Conservation (phyloP, 208 protist species). For the Leishmania gerbilli region DNA sequence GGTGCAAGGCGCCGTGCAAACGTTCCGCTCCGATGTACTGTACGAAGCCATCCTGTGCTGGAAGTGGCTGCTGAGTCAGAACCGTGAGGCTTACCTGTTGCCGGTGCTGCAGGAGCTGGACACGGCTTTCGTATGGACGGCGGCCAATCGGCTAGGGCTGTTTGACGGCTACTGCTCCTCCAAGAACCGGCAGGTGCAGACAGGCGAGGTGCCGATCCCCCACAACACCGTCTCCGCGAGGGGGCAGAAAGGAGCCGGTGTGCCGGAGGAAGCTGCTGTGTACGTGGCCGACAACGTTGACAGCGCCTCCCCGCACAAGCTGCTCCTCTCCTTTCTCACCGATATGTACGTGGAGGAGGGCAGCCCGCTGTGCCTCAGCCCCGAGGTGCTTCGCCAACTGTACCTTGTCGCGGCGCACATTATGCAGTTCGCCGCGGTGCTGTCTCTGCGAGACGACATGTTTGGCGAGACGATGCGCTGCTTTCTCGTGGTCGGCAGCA, state of each 20-base stretch:
- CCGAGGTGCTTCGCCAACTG: constrained; percentile 59
- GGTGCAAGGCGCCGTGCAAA: constrained; percentile 66
- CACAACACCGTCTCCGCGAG: not conserved
- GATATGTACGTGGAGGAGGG: constrained; percentile 58
- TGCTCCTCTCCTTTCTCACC: constrained; percentile 72
- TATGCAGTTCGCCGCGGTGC: constrained; percentile 44
- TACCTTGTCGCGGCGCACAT: constrained; percentile 55
- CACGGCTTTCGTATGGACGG: constrained; percentile 70
- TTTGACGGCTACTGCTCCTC: constrained; percentile 69
- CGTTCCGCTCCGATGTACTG: constrained; percentile 58
- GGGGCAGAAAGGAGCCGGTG: not conserved
- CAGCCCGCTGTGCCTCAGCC: constrained; percentile 51
- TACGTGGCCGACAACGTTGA: constrained; percentile 37
- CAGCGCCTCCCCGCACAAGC: constrained; percentile 65
- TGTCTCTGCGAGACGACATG: constrained; percentile 78
- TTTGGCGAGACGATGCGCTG: constrained; percentile 82
- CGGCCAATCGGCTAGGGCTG: constrained; percentile 58
- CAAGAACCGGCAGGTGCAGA: constrained; percentile 64
- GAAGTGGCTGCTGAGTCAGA: constrained; percentile 70
- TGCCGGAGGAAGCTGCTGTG: constrained; percentile 7
- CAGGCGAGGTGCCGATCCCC: constrained; percentile 31
- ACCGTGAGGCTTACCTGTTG: constrained; percentile 49
- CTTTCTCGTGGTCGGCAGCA: constrained; percentile 60
- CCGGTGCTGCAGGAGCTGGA: constrained; percentile 60
- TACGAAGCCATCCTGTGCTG: constrained; percentile 62